Evolutionary conservation across 768 basidiomycete genomes (phyloP).

Genomic region (Chalciporus chontae): DNA sequence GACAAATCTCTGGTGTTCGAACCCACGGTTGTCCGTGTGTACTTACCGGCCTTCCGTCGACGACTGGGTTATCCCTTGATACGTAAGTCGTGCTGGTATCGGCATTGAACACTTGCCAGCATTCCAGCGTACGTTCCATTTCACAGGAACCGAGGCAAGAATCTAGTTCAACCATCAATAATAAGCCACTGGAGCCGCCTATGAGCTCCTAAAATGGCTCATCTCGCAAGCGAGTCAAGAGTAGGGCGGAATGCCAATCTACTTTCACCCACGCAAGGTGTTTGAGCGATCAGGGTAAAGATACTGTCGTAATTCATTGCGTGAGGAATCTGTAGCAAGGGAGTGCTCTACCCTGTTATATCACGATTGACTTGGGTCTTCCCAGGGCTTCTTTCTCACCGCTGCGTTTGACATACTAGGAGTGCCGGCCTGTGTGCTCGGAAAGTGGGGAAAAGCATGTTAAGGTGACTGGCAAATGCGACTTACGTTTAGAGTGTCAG

Average conservation of each 20-base stretch:
- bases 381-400: conserved; percentile 69
- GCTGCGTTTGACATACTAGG: conserved; percentile 55
- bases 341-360: conserved; percentile 12
- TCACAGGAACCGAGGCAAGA: neutral
- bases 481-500: conserved; percentile 62
- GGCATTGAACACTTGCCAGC: neutral
- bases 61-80: neutral
- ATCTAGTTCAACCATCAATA: neutral
- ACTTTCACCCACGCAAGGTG: conserved; percentile 11
- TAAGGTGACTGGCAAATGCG: neutral
- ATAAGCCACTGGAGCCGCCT: conserved; percentile 1
- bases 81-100: conserved; percentile 2
- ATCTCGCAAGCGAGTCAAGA: conserved; percentile 8
- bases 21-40: conserved; percentile 17
- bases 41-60: neutral
- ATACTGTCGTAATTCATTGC: conserved; percentile 14
- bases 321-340: conserved; percentile 4
- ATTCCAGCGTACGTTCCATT: neutral
- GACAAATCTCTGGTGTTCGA: neutral
- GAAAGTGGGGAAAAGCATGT: neutral
- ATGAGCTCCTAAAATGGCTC: conserved; percentile 3
- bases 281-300: conserved; percentile 9
- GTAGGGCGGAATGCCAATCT: neutral
- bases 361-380: conserved; percentile 29
- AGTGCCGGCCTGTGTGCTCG: conserved; percentile 41